Base-by-base conservation (phyloP, 148 eudicot genomes). In the Selenicereus undatus region DNA sequence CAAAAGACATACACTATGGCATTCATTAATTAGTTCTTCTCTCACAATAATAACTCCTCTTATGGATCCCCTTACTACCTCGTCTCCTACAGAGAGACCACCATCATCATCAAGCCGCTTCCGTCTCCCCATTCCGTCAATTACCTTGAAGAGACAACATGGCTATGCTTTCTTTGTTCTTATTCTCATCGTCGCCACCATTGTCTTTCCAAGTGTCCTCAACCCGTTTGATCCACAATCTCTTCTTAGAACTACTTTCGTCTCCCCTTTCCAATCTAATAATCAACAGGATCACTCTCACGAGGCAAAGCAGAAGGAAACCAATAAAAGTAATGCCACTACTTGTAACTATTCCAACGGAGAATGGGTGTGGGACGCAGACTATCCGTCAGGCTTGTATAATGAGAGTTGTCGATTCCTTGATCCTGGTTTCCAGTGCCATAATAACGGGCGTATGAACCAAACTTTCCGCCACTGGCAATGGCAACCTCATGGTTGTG, bases 381-480 rank as follows among this genome's bases (percentile, higher is more conserved):
- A 27, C 16, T 81, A 82, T 68, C 83, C 85, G 18, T 26, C 56
- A 60, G 73, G 62, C 35, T n/a, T 14, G 45, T 94, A 94, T 73
- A 73, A 82, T 22, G 97, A 94, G 86, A 86, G 81, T 8, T 94
- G 98, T 85, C 85, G 48, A 72, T 92, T 94, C 69, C 83, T 94
- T 20, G 97, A 94, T 85, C 93, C 90, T 0, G 95, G 98, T 0
- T 94, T 94, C 73, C 88, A 88, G 9, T 94, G 98, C 87, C 93
- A 76, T 51, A 73, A 54, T 22, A 90, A 86, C 70, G 97, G 98
- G 12, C 89, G 97, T 29, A 21, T 11, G 0, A 89, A 94, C 80
- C 65, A 75, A 48, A 89, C 78, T 75, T 92, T 90, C 39, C 87
- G 86, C n/a, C 89, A 88, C 69, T 92, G 98, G 98, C 80, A 92